These are phyloP conservation scores for Amborella trichopoda DNA, from an alignment of 164 flowering plant species.

Conservation along the genomic window DNA sequence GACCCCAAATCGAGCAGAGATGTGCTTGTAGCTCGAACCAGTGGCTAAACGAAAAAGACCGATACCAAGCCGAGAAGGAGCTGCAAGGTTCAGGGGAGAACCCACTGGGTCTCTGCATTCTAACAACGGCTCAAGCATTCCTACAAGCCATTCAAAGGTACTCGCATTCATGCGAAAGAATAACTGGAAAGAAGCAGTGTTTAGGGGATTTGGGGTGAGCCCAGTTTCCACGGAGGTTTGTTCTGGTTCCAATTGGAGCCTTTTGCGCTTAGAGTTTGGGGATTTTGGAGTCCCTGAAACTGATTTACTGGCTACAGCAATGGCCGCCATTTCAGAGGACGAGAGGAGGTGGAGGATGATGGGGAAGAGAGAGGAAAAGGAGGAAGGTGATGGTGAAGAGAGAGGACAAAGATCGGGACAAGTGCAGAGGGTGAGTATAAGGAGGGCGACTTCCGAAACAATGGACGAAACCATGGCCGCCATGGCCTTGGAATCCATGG, in stretches of 20 bases:
- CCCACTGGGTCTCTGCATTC: slow-evolving; percentile 80
- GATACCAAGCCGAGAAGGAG: slow-evolving; percentile 55
- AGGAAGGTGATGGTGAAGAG: slow-evolving; percentile 1
- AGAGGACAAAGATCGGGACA: slow-evolving; percentile 22
- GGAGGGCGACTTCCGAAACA: slow-evolving; percentile 21
- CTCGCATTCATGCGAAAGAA: slow-evolving; percentile 49
- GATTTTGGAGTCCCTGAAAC: background rate
- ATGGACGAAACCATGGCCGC: slow-evolving; percentile 47
- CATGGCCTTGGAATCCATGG: slow-evolving; percentile 35
- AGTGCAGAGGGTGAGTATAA: slow-evolving; percentile 27
- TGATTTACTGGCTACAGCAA: no score
- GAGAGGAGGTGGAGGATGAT: slow-evolving; percentile 12
- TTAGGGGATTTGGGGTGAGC: slow-evolving; percentile 5
- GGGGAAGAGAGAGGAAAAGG: background rate
- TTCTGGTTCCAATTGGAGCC: slow-evolving; percentile 1
- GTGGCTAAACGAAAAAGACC: slow-evolving; percentile 65
- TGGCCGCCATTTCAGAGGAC: background rate
- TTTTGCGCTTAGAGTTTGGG: slow-evolving; percentile 1
- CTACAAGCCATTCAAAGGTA: slow-evolving; percentile 72
- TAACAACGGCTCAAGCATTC: slow-evolving; percentile 75
- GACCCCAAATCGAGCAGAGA: slow-evolving; percentile 41
- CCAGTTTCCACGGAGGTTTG: background rate
- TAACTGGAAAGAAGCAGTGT: slow-evolving; percentile 37
- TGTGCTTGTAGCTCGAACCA: slow-evolving; percentile 41
- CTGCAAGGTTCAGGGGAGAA: slow-evolving; percentile 42